Evolutionary conservation across 2,329 filamentous ascomycete species (phyloP).

Genomic region (Alternaria brassicicola): DNA sequence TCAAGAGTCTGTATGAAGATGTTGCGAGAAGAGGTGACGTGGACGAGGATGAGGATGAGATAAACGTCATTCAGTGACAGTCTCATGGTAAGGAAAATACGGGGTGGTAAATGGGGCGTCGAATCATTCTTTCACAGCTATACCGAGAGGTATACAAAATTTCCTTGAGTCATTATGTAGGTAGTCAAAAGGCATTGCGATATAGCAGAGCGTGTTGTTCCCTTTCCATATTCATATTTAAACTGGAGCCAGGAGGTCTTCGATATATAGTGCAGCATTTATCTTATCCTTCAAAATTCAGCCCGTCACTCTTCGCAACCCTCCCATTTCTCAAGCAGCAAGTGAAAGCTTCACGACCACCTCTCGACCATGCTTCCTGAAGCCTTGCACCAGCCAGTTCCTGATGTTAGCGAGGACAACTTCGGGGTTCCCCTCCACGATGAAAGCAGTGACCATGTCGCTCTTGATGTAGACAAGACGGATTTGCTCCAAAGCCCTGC

Average conservation of each 20-base stretch:
- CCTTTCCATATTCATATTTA: not conserved
- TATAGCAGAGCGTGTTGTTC: not conserved
- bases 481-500: constrained; percentile 74
- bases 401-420: constrained; percentile 2
- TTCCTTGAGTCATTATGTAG: not conserved
- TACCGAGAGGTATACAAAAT: not conserved
- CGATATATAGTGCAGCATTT: not conserved
- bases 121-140: not conserved
- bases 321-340: not conserved
- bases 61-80: not conserved
- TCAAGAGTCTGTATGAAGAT: constrained; percentile 41
- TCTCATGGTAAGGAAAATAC: not conserved
- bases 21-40: constrained; percentile 2
- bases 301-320: not conserved
- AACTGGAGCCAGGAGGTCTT: not conserved
- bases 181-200: not conserved
- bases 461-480: constrained; percentile 75
- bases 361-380: not conserved
- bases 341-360: not conserved
- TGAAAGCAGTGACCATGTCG: constrained; percentile 63
- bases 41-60: constrained; percentile 1
- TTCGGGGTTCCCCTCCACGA: constrained; percentile 51
- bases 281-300: not conserved
- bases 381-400: constrained; percentile 7
- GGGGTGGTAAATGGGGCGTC: not conserved